A percentile compares a stretch with the other conserved stretches of the same genome.
Evolutionary conservation across 805 yeast genomes (phyloP).

Genomic region (Phaffomyces antillensis): DNA sequence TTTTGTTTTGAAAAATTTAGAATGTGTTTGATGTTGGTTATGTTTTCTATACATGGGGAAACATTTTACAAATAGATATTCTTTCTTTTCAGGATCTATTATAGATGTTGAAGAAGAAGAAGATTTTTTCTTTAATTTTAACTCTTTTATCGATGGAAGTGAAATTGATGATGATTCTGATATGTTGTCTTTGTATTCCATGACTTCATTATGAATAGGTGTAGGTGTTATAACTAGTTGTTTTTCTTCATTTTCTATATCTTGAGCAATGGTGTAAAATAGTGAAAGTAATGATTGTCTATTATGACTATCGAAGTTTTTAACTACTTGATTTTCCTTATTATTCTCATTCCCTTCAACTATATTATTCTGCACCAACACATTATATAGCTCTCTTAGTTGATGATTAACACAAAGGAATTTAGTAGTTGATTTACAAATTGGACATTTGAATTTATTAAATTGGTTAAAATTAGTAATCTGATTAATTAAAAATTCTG

Average conservation of each 20-base stretch:
- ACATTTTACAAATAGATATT: conserved; percentile 64
- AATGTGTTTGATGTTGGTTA: conserved; percentile 45
- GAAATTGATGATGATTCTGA: conserved; percentile 6
- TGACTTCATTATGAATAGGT: neutral
- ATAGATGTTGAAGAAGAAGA: neutral
- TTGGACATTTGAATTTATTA: conserved; percentile 15
- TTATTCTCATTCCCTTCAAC: neutral
- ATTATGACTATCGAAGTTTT: conserved; percentile 3
- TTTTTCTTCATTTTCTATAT: conserved; percentile 4
- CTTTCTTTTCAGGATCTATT: conserved; percentile 36
- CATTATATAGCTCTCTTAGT: conserved; percentile 11
- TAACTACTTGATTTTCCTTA: neutral
- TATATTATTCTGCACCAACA: conserved; percentile 2
- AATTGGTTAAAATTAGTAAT: conserved; percentile 9
- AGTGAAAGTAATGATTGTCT: conserved; percentile 26
- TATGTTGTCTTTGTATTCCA: conserved; percentile 6
- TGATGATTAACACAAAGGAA: conserved; percentile 8
- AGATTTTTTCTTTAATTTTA: neutral
- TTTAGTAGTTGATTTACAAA: conserved; percentile 11
- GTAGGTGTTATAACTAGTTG: too few relatives aligned
- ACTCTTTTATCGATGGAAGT: neutral
- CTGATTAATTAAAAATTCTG: conserved; percentile 24
- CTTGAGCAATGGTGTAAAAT: conserved; percentile 27
- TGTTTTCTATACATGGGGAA: conserved; percentile 75
- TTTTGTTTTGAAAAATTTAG: conserved; percentile 40